A percentile compares a stretch with the other conserved stretches of the same genome.
These are phyloP conservation scores for Candida chauliodis DNA, from an alignment of 805 yeast genomes.

Conservation along the genomic window DNA sequence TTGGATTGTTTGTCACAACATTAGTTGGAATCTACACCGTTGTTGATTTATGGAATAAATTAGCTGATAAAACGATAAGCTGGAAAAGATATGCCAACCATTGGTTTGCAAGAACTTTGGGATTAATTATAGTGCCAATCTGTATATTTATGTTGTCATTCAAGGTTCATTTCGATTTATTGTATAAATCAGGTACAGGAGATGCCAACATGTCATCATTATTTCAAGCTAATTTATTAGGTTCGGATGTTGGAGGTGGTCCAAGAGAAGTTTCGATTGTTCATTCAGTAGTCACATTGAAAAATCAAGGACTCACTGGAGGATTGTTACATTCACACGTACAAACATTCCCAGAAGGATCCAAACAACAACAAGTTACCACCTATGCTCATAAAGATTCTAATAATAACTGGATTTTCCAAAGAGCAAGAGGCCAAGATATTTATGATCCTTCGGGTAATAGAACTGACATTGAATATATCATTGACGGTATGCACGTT, in stretches of 20 bases:
- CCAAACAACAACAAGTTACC: conserved; percentile 46
- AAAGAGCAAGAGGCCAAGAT: conserved; percentile 40
- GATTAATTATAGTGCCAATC: conserved; percentile 63
- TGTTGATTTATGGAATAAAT: conserved; percentile 79
- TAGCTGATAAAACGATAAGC: conserved; percentile 62
- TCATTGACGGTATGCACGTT: conserved; percentile 58
- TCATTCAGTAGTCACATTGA: conserved; percentile 39
- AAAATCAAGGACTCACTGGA: conserved; percentile 42
- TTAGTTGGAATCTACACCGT: conserved; percentile 88
- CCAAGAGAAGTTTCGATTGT: conserved; percentile 67
- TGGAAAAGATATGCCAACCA: conserved; percentile 51
- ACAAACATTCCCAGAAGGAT: conserved; percentile 45
- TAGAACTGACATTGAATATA: conserved; percentile 30
- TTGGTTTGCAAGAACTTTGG: conserved; percentile 64
- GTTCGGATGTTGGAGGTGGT: conserved; percentile 59
- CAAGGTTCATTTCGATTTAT: conserved; percentile 71
- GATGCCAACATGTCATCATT: conserved; percentile 75
- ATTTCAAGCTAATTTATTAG: conserved; percentile 73
- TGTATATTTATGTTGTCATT: conserved; percentile 61
- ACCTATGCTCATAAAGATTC: conserved; percentile 45
- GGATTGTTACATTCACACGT: conserved; percentile 46
- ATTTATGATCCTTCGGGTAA: conserved; percentile 29
- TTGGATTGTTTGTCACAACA: conserved; percentile 86
- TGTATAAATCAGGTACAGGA: conserved; percentile 78
- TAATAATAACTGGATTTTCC: conserved; percentile 46